Conservation (phyloP, 352 stramenopile genomes). For the Aphanomyces stellatus region DNA sequence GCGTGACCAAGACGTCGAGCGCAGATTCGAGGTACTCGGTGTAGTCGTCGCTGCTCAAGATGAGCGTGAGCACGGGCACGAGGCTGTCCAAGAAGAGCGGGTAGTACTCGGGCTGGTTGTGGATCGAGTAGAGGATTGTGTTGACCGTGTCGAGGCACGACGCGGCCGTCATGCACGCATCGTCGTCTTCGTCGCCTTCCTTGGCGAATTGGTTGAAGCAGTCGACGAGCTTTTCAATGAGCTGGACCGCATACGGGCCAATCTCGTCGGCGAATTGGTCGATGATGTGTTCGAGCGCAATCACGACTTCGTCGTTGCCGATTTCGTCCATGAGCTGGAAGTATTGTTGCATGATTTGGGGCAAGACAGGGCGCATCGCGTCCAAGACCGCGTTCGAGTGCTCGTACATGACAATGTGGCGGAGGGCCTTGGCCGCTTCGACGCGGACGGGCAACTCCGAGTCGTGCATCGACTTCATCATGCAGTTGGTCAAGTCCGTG, state of each 20-base stretch:
- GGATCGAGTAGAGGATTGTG: conserved; percentile 77
- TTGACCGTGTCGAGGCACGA: conserved; percentile 81
- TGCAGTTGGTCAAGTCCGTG: conserved; percentile 65
- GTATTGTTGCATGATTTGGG: conserved; percentile 95
- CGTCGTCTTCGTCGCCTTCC: conserved; percentile 89
- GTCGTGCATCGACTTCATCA: conserved; percentile 88
- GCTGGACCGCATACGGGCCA: conserved; percentile 84
- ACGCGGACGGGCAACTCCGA: conserved; percentile 95
- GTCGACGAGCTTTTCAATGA: conserved; percentile 91
- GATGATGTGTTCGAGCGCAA: conserved; percentile 92
- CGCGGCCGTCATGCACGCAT: conserved; percentile 93
- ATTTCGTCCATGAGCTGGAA: conserved; percentile 99
- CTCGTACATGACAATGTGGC: conserved; percentile 81
- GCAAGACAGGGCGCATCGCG: conserved; percentile 87
- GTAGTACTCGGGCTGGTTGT: conserved; percentile 76
- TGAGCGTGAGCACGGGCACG: conserved; percentile 91
- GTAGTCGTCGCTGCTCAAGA: conserved; percentile 93
- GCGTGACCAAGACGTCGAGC: conserved; percentile 93
- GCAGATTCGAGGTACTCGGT: conserved; percentile 97
- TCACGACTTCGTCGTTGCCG: conserved; percentile 96
- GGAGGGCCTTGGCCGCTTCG: conserved; percentile 88
- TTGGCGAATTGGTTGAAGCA: conserved; percentile 93
- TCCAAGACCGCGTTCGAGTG: conserved; percentile 75
- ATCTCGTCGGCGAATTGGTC: conserved; percentile 96
- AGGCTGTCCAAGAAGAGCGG: conserved; percentile 91